These are phyloP conservation scores for Globisporangium middletonii DNA, from an alignment of 352 stramenopile genomes.

Conservation along the genomic window DNA sequence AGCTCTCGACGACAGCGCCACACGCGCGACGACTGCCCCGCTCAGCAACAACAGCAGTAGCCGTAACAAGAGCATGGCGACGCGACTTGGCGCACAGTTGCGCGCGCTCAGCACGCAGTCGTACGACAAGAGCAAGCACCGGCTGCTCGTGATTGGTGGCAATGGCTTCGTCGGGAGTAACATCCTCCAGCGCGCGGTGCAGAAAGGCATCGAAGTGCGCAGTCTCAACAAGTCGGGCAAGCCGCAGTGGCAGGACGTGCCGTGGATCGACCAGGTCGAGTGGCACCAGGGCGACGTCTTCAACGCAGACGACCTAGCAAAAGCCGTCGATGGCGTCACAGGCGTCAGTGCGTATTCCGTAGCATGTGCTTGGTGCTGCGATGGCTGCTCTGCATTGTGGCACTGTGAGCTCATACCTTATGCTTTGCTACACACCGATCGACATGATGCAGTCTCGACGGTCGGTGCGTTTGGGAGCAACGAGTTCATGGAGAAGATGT, in stretches of 20 bases:
- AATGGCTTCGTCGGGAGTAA: constrained; percentile 90
- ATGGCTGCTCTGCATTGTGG: neutral
- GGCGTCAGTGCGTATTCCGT: constrained; percentile 51
- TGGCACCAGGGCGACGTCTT: constrained; percentile 87
- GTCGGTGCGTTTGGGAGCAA: constrained; percentile 86
- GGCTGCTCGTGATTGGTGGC: constrained; percentile 81
- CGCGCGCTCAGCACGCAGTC: constrained; percentile 29
- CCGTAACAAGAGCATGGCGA: neutral
- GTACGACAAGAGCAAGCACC: constrained; percentile 68
- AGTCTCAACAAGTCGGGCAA: constrained; percentile 83
- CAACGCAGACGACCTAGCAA: constrained; percentile 48
- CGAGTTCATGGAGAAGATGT: constrained; percentile 87
- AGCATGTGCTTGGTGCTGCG: neutral
- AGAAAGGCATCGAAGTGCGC: constrained; percentile 84
- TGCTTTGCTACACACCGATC: too few species aligned
- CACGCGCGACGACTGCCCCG: too few species aligned
- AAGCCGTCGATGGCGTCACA: constrained; percentile 67
- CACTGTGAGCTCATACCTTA: neutral
- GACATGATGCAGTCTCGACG: constrained; percentile 53
- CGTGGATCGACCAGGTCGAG: constrained; percentile 83
- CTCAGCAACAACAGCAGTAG: neutral
- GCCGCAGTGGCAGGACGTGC: constrained; percentile 70
- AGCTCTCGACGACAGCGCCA: too few species aligned
- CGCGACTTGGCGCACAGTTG: neutral
- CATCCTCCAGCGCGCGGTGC: constrained; percentile 80